A percentile compares a stretch with the other conserved stretches of the same genome.
Evolutionary conservation across 768 basidiomycete species (phyloP).

Genomic region (Mrakia gelida): DNA sequence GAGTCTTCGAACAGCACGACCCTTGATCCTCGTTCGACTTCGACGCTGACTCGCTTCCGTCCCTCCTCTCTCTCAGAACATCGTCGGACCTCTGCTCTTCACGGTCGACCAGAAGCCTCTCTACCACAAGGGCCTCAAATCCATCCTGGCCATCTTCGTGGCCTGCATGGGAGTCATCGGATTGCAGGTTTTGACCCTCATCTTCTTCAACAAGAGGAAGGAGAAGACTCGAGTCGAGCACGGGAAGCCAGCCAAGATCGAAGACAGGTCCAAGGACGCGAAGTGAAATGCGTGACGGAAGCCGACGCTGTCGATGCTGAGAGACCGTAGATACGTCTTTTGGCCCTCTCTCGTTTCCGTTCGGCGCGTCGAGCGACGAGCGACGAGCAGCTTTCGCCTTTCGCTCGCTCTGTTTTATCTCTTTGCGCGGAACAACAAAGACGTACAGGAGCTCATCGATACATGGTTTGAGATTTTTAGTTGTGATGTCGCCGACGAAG

Average conservation of each 20-base stretch:
- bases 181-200: slow-evolving; percentile 47
- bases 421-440: too few species aligned
- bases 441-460: too few species aligned
- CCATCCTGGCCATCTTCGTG: slow-evolving; percentile 50
- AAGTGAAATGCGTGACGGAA: slow-evolving; percentile 30
- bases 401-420: too few species aligned
- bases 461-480: too few species aligned
- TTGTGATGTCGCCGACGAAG: too few species aligned
- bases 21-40: too few species aligned
- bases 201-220: slow-evolving; percentile 47
- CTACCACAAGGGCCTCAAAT: slow-evolving; percentile 48
- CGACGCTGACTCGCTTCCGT: background rate
- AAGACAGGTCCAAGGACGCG: slow-evolving; percentile 47
- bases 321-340: too few species aligned
- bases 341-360: too few species aligned
- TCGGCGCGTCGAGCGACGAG: too few species aligned
- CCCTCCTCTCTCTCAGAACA: slow-evolving; percentile 43
- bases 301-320: slow-evolving; percentile 31
- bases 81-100: slow-evolving; percentile 35
- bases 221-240: slow-evolving; percentile 42
- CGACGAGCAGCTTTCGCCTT: too few species aligned
- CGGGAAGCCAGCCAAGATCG: slow-evolving; percentile 45
- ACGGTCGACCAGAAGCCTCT: slow-evolving; percentile 36
- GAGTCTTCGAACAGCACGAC: background rate
- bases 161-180: slow-evolving; percentile 45